Evolutionary conservation across 2,329 filamentous ascomycete species (phyloP), one percentile per base, ranked within the genome.

Genomic region (Apiospora arundinis): DNA sequence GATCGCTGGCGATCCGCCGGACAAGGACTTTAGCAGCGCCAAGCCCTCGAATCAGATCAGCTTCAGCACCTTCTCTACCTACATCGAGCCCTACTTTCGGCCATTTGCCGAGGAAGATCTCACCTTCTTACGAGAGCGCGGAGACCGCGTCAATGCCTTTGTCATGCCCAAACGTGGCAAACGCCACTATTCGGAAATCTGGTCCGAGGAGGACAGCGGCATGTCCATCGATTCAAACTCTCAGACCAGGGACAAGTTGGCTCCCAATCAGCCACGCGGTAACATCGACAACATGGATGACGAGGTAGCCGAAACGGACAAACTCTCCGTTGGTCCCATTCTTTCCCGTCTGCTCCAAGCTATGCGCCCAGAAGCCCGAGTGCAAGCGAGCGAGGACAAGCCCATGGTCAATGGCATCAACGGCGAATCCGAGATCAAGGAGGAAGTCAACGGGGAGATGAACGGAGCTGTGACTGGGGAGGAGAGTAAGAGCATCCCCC

Each of bases 21-120:
- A 98, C 81, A 95, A 94, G 80, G 96, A 99, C 83, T 98, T 98
- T 78, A 98, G 94, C 80, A 97, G 91, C 79, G 92, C 94, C 45
- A 99, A 98, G 80, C 95, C 95, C 6, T 92, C 92, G 25, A 97
- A 95, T 77, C 96, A 99, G 84, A 96, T 98, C 80, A 95, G 93
- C 80, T 96, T 96, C 75, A 92, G 91, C 71, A 97, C 95, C 1
- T 99, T 99, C 81, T 92, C 93, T n/a, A 91, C 93, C 7, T 97
- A 96, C 79, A 89, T 97, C 70, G 96, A 99, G 74, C 94, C 95
- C 0, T 98, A 93, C 83, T 96, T 98, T 75, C 90, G 95, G 7
- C 91, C 93, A 0, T 92, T 97, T 76, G 93, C 92, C 0, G 96
- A 99, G 79, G 96, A 99, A 80, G 96, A 99, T 79, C 89, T 98